Percentiles rank a stretch among this genome's conserved stretches.
Evolutionary conservation across 371 early-diverging fungal genomes (phyloP).

Genomic region (Mucor plumbeus): DNA sequence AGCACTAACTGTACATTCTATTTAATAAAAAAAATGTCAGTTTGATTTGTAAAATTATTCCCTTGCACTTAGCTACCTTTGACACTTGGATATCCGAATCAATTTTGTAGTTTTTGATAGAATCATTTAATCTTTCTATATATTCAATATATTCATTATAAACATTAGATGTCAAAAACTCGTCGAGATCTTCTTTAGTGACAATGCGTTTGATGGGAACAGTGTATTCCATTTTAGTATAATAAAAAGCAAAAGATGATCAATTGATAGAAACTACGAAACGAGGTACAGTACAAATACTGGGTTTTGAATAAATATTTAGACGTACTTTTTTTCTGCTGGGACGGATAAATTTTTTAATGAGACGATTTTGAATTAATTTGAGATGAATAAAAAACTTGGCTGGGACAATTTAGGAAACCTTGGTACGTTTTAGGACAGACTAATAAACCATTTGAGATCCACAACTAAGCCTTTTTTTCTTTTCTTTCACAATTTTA

Average conservation of each 20-base stretch:
- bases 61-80: constrained; percentile 33
- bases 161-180: constrained; percentile 72
- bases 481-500: no score
- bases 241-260: background rate
- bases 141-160: constrained; percentile 72
- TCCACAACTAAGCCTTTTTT: constrained; percentile 22
- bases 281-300: background rate
- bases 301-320: constrained; percentile 7
- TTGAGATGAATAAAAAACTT: no score
- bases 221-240: constrained; percentile 27
- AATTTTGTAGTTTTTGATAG: constrained; percentile 72
- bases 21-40: background rate
- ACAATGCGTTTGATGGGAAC: constrained; percentile 78
- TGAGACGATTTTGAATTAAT: constrained; percentile 18
- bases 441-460: constrained; percentile 23
- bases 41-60: background rate
- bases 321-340: constrained; percentile 9
- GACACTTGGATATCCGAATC: constrained; percentile 54
- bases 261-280: background rate
- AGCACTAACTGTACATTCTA: constrained; percentile 68
- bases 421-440: no score
- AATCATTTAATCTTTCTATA: constrained; percentile 70
- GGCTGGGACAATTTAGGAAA: no score
- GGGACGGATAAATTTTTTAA: no score
- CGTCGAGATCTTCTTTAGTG: constrained; percentile 83